These are phyloP conservation scores for Aspergillus mulundensis DNA, from an alignment of 495 filamentous ascomycete species.

Conservation along the genomic window DNA sequence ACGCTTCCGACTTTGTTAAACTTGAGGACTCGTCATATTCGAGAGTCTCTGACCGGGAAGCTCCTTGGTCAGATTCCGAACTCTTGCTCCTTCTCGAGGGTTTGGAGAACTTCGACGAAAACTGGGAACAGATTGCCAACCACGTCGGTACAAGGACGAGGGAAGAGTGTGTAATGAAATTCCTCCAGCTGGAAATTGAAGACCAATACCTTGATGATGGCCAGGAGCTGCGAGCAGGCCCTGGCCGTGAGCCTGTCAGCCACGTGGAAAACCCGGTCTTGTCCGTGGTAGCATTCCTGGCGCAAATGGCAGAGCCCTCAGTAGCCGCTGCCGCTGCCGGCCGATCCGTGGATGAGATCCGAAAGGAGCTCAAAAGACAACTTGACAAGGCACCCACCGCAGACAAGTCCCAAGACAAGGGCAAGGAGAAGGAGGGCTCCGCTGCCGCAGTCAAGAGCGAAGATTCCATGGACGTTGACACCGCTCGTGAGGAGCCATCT, in stretches of 20 bases:
- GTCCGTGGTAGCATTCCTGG: slow-evolving; percentile 90
- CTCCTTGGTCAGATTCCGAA: slow-evolving; percentile 88
- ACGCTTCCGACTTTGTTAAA: slow-evolving; percentile 71
- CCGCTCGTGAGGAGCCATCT: slow-evolving; percentile 23
- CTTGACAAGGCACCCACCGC: slow-evolving; percentile 56
- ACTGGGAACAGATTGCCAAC: slow-evolving; percentile 89
- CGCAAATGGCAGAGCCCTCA: slow-evolving; percentile 78
- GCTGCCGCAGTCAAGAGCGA: slow-evolving; percentile 59
- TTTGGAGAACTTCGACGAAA: slow-evolving; percentile 85
- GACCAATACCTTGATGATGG: slow-evolving; percentile 83
- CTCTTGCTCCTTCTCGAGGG: slow-evolving; percentile 80
- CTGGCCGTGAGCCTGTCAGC: slow-evolving; percentile 79
- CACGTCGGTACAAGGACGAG: slow-evolving; percentile 88
- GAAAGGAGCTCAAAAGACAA: slow-evolving; percentile 65
- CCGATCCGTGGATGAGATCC: slow-evolving; percentile 78
- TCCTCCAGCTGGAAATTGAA: slow-evolving; percentile 86
- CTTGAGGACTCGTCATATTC: slow-evolving; percentile 81
- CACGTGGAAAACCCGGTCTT: slow-evolving; percentile 92
- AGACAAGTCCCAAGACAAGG: slow-evolving; percentile 40
- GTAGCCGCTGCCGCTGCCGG: slow-evolving; percentile 86
- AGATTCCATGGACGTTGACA: slow-evolving; percentile 66
- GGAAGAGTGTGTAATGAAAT: slow-evolving; percentile 95
- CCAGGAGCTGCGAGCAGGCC: slow-evolving; percentile 57
- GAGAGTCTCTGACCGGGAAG: slow-evolving; percentile 69
- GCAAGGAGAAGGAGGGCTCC: slow-evolving; percentile 51